Base-by-base conservation (phyloP, 1,284 basidiomycete genomes). In the Amylostereum areolatum region DNA sequence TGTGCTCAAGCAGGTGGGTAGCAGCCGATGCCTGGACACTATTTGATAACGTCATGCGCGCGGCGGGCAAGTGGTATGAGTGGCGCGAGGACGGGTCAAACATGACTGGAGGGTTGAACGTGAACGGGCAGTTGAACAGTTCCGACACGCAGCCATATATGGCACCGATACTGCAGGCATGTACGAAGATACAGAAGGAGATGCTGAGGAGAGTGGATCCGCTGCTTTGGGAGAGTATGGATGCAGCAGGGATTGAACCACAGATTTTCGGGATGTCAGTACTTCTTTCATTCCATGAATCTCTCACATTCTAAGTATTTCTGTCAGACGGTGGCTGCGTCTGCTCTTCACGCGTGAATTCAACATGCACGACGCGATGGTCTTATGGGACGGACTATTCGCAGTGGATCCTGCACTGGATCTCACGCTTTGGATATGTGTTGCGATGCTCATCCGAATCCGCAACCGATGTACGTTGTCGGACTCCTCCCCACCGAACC, bases 201-300 rank as follows among this genome's bases (percentile, higher is more conserved):
- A 69, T 89, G 31, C 72, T 96, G 25, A 80, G 83, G 59, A 74
- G 74, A n/a, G 81, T 89, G 35, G 94, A 97, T 64, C 90, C 90
- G n/a, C 67, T 81, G 40, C 68, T 97, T 25, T 88, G 83, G 75
- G 78, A 80, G 54, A 74, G 78, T 39, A 74, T 97, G 68, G 83
- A 90, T 56, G 77, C 74, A 31, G 78, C 83, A 33, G 88, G 87
- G 2, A 85, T 97, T 41, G 94, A 97, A 65, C 91, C 93, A 5
- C 94, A 97, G 64, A 88, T 97, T 43, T 97, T 92, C 70, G 92
- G 91, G 50, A 93, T 97, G 88, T 93, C 66, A 65, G 87, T 64
- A 45, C 28, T 45, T 49, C 31, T 29, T 53, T 46, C 27, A n/a
- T 41, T n/a, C n/a, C n/a, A n/a, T n/a, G n/a, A n/a, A n/a, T n/a